These are phyloP conservation scores for Obelidium mucronatum DNA, from an alignment of 192 early-diverging fungal genomes.

Conservation along the genomic window DNA sequence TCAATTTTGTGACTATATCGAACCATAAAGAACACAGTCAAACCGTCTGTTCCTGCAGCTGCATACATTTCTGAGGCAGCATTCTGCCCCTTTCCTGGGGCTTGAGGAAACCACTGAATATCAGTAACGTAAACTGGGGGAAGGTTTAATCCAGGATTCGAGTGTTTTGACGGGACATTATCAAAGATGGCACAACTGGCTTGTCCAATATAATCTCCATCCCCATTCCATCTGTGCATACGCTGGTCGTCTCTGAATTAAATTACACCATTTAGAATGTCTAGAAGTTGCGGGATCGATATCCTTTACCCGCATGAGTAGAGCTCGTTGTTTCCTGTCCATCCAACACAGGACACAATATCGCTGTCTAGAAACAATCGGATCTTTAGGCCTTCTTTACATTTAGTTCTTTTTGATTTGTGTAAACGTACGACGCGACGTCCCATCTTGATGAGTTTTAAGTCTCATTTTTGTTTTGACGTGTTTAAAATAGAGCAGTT, in stretches of 20 bases:
- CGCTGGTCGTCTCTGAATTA: conserved; percentile 55
- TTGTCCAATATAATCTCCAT: conserved; percentile 57
- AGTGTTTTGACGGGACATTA: conserved; percentile 10
- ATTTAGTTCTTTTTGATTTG: too few relatives aligned
- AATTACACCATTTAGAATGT: neutral
- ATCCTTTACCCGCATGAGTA: conserved; percentile 58
- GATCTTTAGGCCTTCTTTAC: too few relatives aligned
- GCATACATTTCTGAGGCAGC: conserved; percentile 54
- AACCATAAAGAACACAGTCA: neutral
- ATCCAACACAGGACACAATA: conserved; percentile 60
- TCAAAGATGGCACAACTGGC: conserved; percentile 45
- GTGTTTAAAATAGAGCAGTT: too few relatives aligned
- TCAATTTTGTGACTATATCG: too few relatives aligned
- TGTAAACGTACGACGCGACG: conserved; percentile 40
- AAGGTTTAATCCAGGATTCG: neutral
- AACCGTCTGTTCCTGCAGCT: conserved; percentile 63
- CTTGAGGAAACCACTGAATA: conserved; percentile 63
- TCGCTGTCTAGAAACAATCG: conserved; percentile 48
- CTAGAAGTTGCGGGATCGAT: neutral
- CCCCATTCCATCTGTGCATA: conserved; percentile 59
- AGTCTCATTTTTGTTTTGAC: conserved; percentile 56
- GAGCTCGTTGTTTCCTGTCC: conserved; percentile 65
- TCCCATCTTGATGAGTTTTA: conserved; percentile 43
- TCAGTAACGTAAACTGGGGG: conserved; percentile 49
- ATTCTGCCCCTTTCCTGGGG: conserved; percentile 50